phyloP scores from a whole-genome alignment of 495 filamentous ascomycete genomes.

The Neurospora cerealis region DNA sequence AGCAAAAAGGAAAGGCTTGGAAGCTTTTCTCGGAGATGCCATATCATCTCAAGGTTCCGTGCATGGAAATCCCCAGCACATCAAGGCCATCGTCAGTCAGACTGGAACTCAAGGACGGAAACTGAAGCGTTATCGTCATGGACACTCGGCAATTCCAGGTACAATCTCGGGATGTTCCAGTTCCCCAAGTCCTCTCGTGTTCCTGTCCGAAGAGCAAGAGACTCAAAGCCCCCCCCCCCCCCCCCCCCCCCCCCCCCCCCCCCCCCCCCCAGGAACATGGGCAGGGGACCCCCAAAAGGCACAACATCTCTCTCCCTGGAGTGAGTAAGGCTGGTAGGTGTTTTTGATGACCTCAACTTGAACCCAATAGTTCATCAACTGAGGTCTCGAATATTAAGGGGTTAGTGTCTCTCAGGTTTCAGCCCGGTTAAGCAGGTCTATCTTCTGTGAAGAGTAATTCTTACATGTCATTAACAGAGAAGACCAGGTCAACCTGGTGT shows the following conservation, averaged over 20 bases:
- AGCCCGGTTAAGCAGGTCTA: not conserved
- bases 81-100: not conserved
- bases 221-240: not conserved
- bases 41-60: not conserved
- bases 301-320: not conserved
- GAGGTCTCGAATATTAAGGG: not conserved
- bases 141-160: not conserved
- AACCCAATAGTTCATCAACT: not conserved
- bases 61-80: not conserved
- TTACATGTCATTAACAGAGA: not conserved
- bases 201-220: not conserved
- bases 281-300: not conserved
- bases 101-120: not conserved
- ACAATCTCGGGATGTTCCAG: not conserved
- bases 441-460: not conserved
- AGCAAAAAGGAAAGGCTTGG: not conserved
- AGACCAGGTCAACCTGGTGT: not conserved
- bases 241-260: not conserved
- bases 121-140: not conserved
- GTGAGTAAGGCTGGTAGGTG: not conserved
- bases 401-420: not conserved
- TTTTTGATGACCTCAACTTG: not conserved
- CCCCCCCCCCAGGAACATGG: not conserved
- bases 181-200: slow-evolving; percentile 1
- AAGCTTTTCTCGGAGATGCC: not conserved